Percentiles rank a stretch among this genome's conserved stretches.
These are phyloP conservation scores for Plantago major DNA, from an alignment of 257 asterid genomes.

Conservation along the genomic window DNA sequence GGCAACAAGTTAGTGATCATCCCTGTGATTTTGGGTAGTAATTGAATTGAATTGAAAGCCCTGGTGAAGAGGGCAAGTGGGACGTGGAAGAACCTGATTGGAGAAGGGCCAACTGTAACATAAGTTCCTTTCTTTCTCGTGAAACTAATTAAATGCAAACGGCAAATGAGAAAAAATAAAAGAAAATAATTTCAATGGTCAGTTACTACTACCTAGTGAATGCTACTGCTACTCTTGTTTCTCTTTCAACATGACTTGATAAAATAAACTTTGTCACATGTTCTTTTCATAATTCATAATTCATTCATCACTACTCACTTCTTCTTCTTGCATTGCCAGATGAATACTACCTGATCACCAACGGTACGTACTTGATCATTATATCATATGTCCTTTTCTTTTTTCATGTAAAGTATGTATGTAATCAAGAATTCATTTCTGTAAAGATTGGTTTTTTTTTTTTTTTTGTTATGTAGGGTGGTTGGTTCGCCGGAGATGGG, in stretches of 20 bases:
- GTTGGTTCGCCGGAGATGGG: slow-evolving; percentile 30
- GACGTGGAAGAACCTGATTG: not conserved
- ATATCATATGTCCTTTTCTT: too few species aligned
- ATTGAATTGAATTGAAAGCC: slow-evolving; percentile 2
- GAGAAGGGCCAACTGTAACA: not conserved
- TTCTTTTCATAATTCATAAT: slow-evolving; percentile 5
- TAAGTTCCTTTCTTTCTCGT: slow-evolving; percentile 2
- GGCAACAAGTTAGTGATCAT: not conserved
- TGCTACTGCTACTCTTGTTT: not conserved
- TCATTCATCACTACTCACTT: not conserved
- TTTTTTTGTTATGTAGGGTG: not conserved
- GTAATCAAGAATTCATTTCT: not conserved
- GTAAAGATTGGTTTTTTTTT: not conserved
- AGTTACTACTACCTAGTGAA: not conserved
- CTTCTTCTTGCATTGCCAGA: too few species aligned
- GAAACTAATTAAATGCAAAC: slow-evolving; percentile 13
- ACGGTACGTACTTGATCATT: not conserved
- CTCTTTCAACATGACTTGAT: slow-evolving; percentile 2
- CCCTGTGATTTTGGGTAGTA: not conserved
- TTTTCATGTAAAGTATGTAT: not conserved
- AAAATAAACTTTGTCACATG: slow-evolving; percentile 6
- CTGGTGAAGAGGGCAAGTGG: slow-evolving; percentile 8
- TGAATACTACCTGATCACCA: too few species aligned
- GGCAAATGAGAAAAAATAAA: not conserved
- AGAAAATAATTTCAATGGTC: not conserved